Evolutionary conservation across 164 flowering plant genomes (phyloP).

Genomic region (Protea cynaroides): DNA sequence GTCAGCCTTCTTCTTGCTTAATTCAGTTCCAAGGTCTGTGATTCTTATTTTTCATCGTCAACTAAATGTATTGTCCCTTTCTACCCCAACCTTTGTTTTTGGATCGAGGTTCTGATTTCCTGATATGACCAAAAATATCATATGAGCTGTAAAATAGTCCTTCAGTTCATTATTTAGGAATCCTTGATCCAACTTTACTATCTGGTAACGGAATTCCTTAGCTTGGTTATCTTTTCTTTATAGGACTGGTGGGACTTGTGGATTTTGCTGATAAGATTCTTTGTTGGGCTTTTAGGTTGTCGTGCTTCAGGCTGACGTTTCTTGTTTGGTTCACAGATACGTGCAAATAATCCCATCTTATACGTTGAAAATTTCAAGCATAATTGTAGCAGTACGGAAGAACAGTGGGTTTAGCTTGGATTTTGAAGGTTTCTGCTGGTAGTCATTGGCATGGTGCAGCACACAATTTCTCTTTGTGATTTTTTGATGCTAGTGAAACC

Average conservation of each 20-base stretch:
- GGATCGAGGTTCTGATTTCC: no score
- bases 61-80: no score
- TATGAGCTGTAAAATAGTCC: not conserved
- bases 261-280: slow-evolving; percentile 7
- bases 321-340: not conserved
- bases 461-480: slow-evolving; percentile 1
- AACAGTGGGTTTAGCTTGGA: not conserved
- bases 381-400: not conserved
- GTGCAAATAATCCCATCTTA: not conserved
- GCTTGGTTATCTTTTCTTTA: not conserved
- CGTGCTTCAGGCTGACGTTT: not conserved
- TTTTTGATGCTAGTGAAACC: slow-evolving; percentile 6
- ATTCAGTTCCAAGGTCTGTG: no score
- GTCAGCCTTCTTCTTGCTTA: no score
- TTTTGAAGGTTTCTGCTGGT: slow-evolving; percentile 1
- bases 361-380: no score
- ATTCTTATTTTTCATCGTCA: no score
- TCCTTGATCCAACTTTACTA: not conserved
- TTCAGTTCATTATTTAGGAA: not conserved
- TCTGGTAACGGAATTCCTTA: not conserved
- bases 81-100: no score
- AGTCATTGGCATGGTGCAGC: slow-evolving; percentile 1
- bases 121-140: no score
- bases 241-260: not conserved
- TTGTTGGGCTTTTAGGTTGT: slow-evolving; percentile 1